A percentile compares a stretch with the other conserved stretches of the same genome.
Conservation (phyloP, 805 yeast species). For the Pichia scutulata region DNA sequence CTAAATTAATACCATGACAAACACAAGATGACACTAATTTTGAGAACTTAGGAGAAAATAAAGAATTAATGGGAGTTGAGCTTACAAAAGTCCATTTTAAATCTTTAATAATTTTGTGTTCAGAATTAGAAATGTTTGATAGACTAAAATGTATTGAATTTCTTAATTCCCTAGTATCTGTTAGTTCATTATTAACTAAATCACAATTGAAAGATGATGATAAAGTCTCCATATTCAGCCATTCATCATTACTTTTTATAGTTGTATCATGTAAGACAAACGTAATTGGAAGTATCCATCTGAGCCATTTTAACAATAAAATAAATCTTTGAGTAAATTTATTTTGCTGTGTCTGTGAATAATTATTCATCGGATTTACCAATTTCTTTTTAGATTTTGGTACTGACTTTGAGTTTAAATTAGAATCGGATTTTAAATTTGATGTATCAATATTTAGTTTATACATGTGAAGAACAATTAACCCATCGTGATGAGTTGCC, state of each 20-base stretch:
- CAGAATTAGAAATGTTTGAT: conserved; percentile 4
- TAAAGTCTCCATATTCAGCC: conserved; percentile 9
- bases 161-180: conserved; percentile 1
- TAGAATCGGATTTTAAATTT: neutral
- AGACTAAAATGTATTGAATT: conserved; percentile 9
- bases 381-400: neutral
- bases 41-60: neutral
- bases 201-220: conserved; percentile 10
- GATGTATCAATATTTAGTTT: conserved; percentile 1
- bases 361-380: neutral
- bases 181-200: neutral
- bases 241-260: conserved; percentile 1
- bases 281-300: conserved; percentile 12
- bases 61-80: neutral
- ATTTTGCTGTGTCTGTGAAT: neutral
- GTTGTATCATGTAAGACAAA: conserved; percentile 9
- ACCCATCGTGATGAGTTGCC: conserved; percentile 14
- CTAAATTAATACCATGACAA: conserved; percentile 5
- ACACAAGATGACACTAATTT: conserved; percentile 5
- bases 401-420: neutral
- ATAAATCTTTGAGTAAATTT: neutral
- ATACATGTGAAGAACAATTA: conserved; percentile 11
- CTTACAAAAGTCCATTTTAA: conserved; percentile 10
- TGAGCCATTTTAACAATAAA: conserved; percentile 1
- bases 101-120: conserved; percentile 1